Base-by-base conservation (phyloP, 345 rosid species). In the Bretschneidera sinensis region DNA sequence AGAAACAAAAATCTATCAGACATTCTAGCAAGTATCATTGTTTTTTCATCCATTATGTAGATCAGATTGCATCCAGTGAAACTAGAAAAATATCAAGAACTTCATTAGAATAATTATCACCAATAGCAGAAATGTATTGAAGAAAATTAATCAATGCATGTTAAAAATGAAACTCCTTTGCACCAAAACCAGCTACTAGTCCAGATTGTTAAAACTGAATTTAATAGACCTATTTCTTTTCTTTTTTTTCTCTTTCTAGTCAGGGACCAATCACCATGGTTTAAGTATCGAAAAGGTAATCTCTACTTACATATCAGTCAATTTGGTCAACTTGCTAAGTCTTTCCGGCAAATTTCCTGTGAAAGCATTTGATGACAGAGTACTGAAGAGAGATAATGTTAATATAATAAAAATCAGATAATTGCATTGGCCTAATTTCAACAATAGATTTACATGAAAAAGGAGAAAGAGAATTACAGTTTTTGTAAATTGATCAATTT, bases 251-350 rank as follows among this genome's bases (percentile, higher is more conserved):
- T 8, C 33, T 28, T 28, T 28, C 33, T 8, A 28, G 3, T 28
- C 33, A 28, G 33, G 33, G 33, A 2, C n/a, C n/a, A n/a, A n/a
- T 28, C 5, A 3, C 33, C 33, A 28, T 28, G 3, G 8, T 28
- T 28, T 28, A 2, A 28, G 33, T 28, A 28, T n/a, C n/a, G n/a
- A 28, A 8, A 28, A 28, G 33, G 33, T 3, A 28, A 28, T 28
- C 5, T 31, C 48, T 58, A 65, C 91, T 84, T 74, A 92, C 98
- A 92, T 31, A 74, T 88, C 98, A 51, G 63, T 76, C 79, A 92
- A 55, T 74, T 83, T 83, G 70, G 69, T 68, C 86, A 88, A 74
- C 65, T 79, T 64, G 59, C 73, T 71, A 43, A 91, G 78, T 64
- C 74, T 61, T 6, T 51, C 50, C 0, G 95, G 90, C 69, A 92